Evolutionary conservation across 768 basidiomycete genomes (phyloP).

Genomic region (Russula emetica): DNA sequence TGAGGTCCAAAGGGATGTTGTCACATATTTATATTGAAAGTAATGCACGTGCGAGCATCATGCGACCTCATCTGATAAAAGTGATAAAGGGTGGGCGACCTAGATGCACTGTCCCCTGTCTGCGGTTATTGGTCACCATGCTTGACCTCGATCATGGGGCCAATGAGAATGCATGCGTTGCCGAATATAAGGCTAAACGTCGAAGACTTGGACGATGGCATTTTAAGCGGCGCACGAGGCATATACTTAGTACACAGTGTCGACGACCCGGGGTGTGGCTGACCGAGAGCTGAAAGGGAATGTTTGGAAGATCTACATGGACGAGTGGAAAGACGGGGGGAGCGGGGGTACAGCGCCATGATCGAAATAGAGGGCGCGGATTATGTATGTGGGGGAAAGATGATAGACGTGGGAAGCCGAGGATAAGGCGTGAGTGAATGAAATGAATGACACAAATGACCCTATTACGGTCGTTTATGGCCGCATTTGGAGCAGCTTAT

Average conservation of each 20-base stretch:
- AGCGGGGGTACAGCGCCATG: not conserved
- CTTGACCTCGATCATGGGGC: slow-evolving; percentile 9
- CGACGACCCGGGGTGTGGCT: not conserved
- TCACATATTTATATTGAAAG: slow-evolving; percentile 10
- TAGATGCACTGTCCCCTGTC: not conserved
- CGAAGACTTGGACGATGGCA: not conserved
- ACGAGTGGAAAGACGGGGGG: not conserved
- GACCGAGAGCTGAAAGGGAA: not conserved
- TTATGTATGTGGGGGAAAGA: not conserved
- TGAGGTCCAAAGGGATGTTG: slow-evolving; percentile 6
- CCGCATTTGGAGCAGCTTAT: not conserved
- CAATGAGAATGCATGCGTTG: not conserved
- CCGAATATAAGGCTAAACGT: not conserved
- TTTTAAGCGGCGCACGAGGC: not conserved
- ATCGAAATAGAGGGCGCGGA: not conserved
- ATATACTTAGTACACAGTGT: not conserved
- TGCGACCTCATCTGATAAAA: slow-evolving; percentile 19
- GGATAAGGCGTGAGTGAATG: not conserved
- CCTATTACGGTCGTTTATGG: not conserved
- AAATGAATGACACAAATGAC: not conserved
- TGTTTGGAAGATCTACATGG: not conserved
- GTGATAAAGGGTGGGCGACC: not conserved
- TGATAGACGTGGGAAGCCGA: not conserved
- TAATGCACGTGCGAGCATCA: slow-evolving; percentile 16
- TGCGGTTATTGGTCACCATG: not conserved